Conservation (phyloP, 495 filamentous ascomycete genomes). For the Delitschia confertaspora region DNA sequence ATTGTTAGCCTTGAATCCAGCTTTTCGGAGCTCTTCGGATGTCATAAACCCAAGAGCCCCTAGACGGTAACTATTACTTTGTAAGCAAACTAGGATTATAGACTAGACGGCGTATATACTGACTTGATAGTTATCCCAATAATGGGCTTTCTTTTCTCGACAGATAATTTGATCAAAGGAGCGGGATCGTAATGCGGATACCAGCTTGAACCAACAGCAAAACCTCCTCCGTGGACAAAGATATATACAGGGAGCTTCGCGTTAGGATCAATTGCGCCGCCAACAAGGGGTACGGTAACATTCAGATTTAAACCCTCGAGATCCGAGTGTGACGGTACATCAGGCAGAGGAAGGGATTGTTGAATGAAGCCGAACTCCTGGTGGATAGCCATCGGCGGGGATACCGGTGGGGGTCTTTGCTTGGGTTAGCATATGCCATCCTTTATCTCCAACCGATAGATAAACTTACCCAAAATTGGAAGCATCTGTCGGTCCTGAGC, state of each 20-base stretch:
- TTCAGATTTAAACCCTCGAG: constrained; percentile 28
- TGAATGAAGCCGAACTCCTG: constrained; percentile 28
- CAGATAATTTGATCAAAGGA: constrained; percentile 24
- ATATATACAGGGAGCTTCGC: constrained; percentile 26
- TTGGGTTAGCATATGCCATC: background rate
- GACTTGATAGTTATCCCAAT: constrained; percentile 27
- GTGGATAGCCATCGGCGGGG: constrained; percentile 11
- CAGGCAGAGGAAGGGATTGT: constrained; percentile 16
- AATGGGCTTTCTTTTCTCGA: constrained; percentile 21
- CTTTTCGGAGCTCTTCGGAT: constrained; percentile 24
- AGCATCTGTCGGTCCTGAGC: constrained; percentile 13
- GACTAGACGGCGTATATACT: no score
- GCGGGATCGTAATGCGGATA: constrained; percentile 36
- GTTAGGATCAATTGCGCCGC: constrained; percentile 5
- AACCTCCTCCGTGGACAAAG: constrained; percentile 32
- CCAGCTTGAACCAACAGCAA: constrained; percentile 37
- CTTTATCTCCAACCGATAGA: background rate
- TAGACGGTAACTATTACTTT: constrained; percentile 9
- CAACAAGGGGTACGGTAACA: constrained; percentile 16
- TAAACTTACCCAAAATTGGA: constrained; percentile 25
- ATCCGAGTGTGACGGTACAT: constrained; percentile 24
- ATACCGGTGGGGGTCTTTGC: constrained; percentile 18
- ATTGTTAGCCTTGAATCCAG: constrained; percentile 27
- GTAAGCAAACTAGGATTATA: background rate
- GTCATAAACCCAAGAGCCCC: constrained; percentile 25